Evolutionary conservation across 345 rosid genomes (phyloP).

Genomic region (Psidium friedrichsthalianum): DNA sequence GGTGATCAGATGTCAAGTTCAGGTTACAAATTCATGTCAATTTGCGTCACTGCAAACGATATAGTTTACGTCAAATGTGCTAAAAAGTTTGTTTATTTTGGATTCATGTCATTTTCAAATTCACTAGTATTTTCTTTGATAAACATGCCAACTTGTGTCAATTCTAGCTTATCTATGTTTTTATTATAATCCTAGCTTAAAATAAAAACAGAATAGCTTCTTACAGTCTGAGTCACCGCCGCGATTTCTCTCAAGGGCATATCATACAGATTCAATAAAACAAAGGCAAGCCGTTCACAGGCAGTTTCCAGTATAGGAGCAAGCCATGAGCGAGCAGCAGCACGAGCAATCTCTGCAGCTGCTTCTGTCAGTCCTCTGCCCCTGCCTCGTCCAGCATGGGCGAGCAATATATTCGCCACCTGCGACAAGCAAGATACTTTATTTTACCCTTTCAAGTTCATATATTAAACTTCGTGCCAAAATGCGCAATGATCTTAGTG

Average conservation of each 20-base stretch:
- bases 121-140: not conserved
- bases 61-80: not conserved
- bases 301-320: conserved; percentile 96
- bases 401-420: conserved; percentile 93
- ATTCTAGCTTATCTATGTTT: not conserved
- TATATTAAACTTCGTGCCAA: not conserved
- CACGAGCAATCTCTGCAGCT: conserved; percentile 89
- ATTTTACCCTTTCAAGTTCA: not conserved
- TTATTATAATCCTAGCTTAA: not conserved
- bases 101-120: not conserved
- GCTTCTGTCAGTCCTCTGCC: conserved; percentile 89
- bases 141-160: not conserved
- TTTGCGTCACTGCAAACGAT: not conserved
- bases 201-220: conserved; percentile 9
- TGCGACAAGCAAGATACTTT: conserved; percentile 10
- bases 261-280: conserved; percentile 75
- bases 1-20: not conserved
- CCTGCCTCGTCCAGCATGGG: conserved; percentile 90
- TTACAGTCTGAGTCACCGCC: conserved; percentile 60
- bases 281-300: conserved; percentile 89
- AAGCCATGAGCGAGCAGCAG: conserved; percentile 96
- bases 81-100: not conserved
- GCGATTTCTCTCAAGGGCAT: conserved; percentile 70
- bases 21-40: not conserved
- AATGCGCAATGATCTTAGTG: not conserved